Conservation (phyloP, 2,329 filamentous ascomycete species). For the Penicillium sp. region DNA sequence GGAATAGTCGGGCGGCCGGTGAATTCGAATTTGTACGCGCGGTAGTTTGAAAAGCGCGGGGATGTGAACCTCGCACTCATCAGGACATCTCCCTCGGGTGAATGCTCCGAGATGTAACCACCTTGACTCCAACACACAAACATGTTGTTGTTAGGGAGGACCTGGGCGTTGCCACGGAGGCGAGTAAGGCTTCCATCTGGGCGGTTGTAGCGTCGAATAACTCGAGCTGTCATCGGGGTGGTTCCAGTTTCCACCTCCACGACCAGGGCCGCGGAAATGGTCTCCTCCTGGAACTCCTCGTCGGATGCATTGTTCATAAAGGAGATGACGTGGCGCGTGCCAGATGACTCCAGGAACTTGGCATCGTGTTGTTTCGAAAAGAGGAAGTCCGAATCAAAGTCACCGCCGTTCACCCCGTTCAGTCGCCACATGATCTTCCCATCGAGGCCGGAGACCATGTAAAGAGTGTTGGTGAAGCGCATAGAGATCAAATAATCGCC, state of each 20-base stretch:
- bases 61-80: slow-evolving; percentile 33
- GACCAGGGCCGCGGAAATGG: slow-evolving; percentile 27
- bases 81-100: slow-evolving; percentile 26
- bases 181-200: slow-evolving; percentile 31
- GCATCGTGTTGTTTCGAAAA: slow-evolving; percentile 39
- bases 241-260: slow-evolving; percentile 28
- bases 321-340: slow-evolving; percentile 31
- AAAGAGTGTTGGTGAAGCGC: slow-evolving; percentile 38
- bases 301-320: slow-evolving; percentile 35
- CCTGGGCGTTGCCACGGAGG: slow-evolving; percentile 35
- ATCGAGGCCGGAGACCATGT: slow-evolving; percentile 34
- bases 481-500: slow-evolving; percentile 40
- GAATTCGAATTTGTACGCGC: slow-evolving; percentile 38
- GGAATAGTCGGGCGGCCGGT: slow-evolving; percentile 29
- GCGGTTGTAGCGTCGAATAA: slow-evolving; percentile 27
- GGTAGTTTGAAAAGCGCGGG: slow-evolving; percentile 35
- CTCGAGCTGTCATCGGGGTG: slow-evolving; percentile 26
- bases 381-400: slow-evolving; percentile 31
- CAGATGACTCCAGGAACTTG: slow-evolving; percentile 28
- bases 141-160: slow-evolving; percentile 34
- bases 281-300: slow-evolving; percentile 25
- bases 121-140: slow-evolving; percentile 35
- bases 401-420: slow-evolving; percentile 26
- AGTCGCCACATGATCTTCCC: slow-evolving; percentile 38
- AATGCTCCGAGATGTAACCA: slow-evolving; percentile 34